Evolutionary conservation across 768 basidiomycete genomes (phyloP).

Genomic region (Artomyces pyxidatus): DNA sequence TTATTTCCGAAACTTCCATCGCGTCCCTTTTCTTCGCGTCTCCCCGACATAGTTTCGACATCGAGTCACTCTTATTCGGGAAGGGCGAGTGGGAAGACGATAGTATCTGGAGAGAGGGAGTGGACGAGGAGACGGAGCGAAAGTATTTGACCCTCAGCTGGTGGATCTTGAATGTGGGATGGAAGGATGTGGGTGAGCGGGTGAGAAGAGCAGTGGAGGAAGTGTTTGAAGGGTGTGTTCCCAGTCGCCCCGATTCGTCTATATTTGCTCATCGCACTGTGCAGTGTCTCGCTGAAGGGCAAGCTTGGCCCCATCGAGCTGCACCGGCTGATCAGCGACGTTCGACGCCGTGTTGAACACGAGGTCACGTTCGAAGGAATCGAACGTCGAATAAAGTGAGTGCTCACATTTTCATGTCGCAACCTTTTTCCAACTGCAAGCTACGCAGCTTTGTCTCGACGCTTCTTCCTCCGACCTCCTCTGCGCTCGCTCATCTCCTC

Average conservation of each 20-base stretch:
- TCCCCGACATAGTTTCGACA: constrained; percentile 13
- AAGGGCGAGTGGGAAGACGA: constrained; percentile 17
- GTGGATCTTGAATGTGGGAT: constrained; percentile 91
- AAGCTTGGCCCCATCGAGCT: constrained; percentile 67
- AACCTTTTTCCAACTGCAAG: not conserved
- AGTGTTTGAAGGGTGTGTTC: constrained; percentile 72
- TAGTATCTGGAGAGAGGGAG: constrained; percentile 20
- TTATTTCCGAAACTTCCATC: constrained; percentile 34
- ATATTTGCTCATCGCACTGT: no score
- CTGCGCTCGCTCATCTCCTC: constrained; percentile 61
- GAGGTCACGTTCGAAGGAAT: constrained; percentile 54
- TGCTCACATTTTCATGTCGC: constrained; percentile 4
- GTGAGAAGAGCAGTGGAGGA: constrained; percentile 71
- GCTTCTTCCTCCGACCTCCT: constrained; percentile 66
- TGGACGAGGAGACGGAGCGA: constrained; percentile 63
- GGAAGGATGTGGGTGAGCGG: constrained; percentile 74
- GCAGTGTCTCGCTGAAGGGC: constrained; percentile 76
- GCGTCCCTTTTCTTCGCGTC: constrained; percentile 27
- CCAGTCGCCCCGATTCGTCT: not conserved
- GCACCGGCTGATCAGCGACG: constrained; percentile 58
- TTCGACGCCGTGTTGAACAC: constrained; percentile 70
- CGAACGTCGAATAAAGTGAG: constrained; percentile 50
- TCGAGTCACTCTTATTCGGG: constrained; percentile 22
- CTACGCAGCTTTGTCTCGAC: constrained; percentile 57
- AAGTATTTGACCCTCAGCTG: constrained; percentile 82